Percentiles rank a stretch among this genome's conserved stretches.
Conservation (phyloP, 495 filamentous ascomycete genomes). For the Penicillium waksmanii region DNA sequence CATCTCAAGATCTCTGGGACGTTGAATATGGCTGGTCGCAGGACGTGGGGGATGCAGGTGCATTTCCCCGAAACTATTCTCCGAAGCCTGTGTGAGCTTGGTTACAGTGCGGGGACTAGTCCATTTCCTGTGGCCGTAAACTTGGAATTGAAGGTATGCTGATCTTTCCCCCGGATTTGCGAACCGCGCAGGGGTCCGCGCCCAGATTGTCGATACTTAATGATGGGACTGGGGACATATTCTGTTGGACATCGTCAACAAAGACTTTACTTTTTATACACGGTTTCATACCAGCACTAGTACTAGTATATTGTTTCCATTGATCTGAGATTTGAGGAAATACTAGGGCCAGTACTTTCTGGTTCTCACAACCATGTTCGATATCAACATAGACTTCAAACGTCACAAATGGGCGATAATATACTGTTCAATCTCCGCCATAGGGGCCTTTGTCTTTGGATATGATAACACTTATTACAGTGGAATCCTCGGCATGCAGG, state of each 20-base stretch:
- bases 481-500: conserved; percentile 33
- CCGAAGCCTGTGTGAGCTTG: neutral
- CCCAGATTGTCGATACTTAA: neutral
- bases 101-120: neutral
- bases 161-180: neutral
- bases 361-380: neutral
- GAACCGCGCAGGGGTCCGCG: neutral
- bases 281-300: too few species aligned
- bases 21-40: neutral
- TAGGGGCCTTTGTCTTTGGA: conserved; percentile 33
- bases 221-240: too few species aligned
- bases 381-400: conserved; percentile 26
- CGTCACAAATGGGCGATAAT: conserved; percentile 29
- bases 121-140: neutral
- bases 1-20: neutral
- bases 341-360: neutral
- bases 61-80: conserved; percentile 1
- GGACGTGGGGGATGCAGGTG: neutral
- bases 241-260: too few species aligned
- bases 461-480: conserved; percentile 38
- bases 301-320: too few species aligned
- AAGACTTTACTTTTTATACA: too few species aligned
- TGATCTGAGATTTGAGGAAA: too few species aligned
- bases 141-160: neutral
- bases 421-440: conserved; percentile 30